phyloP scores from a whole-genome alignment of 129 eudicot species.

The Heracleum sosnowskyi region DNA sequence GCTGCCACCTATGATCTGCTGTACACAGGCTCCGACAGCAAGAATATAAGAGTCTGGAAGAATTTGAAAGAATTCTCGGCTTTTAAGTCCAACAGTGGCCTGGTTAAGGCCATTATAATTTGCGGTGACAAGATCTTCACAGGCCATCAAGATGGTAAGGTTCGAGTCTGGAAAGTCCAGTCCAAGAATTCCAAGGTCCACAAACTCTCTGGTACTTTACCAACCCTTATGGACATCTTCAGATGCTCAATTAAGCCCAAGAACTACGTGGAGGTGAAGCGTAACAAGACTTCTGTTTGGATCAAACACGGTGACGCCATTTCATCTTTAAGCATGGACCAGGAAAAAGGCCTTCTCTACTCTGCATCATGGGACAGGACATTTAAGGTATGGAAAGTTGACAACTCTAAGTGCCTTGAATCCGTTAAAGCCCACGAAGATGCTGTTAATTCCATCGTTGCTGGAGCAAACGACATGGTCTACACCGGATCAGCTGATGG shows the following conservation, averaged over 20 bases:
- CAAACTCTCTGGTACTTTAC: slow-evolving; percentile 31
- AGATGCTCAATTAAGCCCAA: slow-evolving; percentile 45
- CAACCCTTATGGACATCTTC: slow-evolving; percentile 33
- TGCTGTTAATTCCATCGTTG: slow-evolving; percentile 40
- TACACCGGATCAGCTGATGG: slow-evolving; percentile 62
- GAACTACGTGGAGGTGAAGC: slow-evolving; percentile 39
- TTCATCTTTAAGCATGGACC: slow-evolving; percentile 35
- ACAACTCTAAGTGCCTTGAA: slow-evolving; percentile 42
- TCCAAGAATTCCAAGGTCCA: slow-evolving; percentile 26
- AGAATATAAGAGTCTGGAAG: slow-evolving; percentile 44
- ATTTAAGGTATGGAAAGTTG: slow-evolving; percentile 43
- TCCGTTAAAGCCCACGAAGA: slow-evolving; percentile 44
- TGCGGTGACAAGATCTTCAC: slow-evolving; percentile 46
- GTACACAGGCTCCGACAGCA: slow-evolving; percentile 56
- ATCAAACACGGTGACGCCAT: slow-evolving; percentile 50
- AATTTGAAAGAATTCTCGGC: slow-evolving; percentile 32
- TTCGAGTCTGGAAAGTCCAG: slow-evolving; percentile 40
- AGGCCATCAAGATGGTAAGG: slow-evolving; percentile 48
- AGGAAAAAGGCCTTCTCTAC: slow-evolving; percentile 37
- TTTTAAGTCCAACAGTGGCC: slow-evolving; percentile 41
- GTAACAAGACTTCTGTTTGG: slow-evolving; percentile 33
- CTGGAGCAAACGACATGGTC: slow-evolving; percentile 28
- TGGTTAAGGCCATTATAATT: slow-evolving; percentile 37
- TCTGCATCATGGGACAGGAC: slow-evolving; percentile 56
- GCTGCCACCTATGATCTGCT: slow-evolving; percentile 41